Percentiles rank a stretch among this genome's conserved stretches.
Conservation (phyloP, 2,329 filamentous ascomycete genomes). For the Clonostachys rhizophaga region DNA sequence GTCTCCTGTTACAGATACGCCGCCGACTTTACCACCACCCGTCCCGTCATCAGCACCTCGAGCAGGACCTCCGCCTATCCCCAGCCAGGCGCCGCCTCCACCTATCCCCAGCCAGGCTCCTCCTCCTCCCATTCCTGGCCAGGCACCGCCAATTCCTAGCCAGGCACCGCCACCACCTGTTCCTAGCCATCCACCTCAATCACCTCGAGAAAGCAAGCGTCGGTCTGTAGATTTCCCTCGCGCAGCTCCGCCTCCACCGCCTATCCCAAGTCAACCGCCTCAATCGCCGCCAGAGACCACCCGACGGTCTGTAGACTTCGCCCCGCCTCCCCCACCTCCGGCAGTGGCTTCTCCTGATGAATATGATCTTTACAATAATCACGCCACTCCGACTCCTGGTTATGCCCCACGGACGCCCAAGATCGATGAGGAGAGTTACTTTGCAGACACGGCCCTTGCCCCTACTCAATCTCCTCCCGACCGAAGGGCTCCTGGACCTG, state of each 20-base stretch:
- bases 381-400: constrained; percentile 29
- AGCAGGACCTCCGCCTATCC: constrained; percentile 60
- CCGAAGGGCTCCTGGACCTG: constrained; percentile 36
- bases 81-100: constrained; percentile 50
- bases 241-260: constrained; percentile 61
- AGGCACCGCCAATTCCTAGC: constrained; percentile 61
- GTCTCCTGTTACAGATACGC: constrained; percentile 42
- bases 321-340: constrained; percentile 57
- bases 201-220: constrained; percentile 45
- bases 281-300: constrained; percentile 30
- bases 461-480: constrained; percentile 35
- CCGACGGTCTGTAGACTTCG: constrained; percentile 64
- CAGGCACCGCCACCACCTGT: constrained; percentile 43
- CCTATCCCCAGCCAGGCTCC: too few relatives aligned
- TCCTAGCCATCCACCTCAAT: constrained; percentile 22
- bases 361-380: constrained; percentile 64
- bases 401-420: constrained; percentile 27
- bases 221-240: constrained; percentile 61
- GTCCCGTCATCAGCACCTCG: constrained; percentile 52
- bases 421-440: constrained; percentile 41
- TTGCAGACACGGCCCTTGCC: constrained; percentile 37
- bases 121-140: constrained; percentile 62
- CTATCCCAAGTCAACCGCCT: constrained; percentile 46
- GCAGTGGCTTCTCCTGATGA: constrained; percentile 51
- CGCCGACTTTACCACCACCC: constrained; percentile 48